Base-by-base conservation (phyloP, 1,284 basidiomycete species). In the Ganoderma meredithae region DNA sequence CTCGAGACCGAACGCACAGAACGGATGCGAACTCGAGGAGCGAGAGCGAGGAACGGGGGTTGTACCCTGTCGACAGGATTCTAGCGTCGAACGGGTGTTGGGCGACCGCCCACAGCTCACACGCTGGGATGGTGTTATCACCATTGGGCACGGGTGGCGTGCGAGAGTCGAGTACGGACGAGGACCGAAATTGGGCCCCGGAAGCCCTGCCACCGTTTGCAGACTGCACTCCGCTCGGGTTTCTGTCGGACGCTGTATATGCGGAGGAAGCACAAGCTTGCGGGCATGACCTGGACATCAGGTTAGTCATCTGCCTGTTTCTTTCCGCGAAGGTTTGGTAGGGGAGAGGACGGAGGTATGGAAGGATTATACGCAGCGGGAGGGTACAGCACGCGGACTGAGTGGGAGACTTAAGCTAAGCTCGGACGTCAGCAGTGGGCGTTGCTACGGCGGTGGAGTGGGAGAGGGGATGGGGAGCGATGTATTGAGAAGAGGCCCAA, bases 291-390 rank as follows among this genome's bases (percentile, higher is more conserved):
- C 62, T 15, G 27, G 44, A 1, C n/a, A 44, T 25, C 59, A 53
- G n/a, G 52, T 59, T 40, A 44, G 66, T 61, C 58, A 61, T 52
- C 62, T 41, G 59, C 59, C 60, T 27, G 47, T 59, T 39, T 8
- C 58, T 47, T 68, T 63, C 67, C 67, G 67, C 67, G 67, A 68
- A 64, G 52, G 67, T 68, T 68, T 61, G 27, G 41, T 22, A 22
- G 19, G 39, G 55, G 39, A 49, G 47, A 59, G 13, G 59, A 27
- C 12, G 44, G 47, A 31, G 6, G n/a, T 27, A 55, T 55, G 52
- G 52, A 55, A 33, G 25, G 15, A 55, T 31, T 31, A 31, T 55
- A 49, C 22, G 22, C 12, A 49, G 44, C 22, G 44, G 10, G 41
- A 22, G 13, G 19, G 53, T 44, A n/a, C 61, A 33, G 55, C 36